Conservation (phyloP, 2,329 filamentous ascomycete genomes). For the Aspergillus intermedius region DNA sequence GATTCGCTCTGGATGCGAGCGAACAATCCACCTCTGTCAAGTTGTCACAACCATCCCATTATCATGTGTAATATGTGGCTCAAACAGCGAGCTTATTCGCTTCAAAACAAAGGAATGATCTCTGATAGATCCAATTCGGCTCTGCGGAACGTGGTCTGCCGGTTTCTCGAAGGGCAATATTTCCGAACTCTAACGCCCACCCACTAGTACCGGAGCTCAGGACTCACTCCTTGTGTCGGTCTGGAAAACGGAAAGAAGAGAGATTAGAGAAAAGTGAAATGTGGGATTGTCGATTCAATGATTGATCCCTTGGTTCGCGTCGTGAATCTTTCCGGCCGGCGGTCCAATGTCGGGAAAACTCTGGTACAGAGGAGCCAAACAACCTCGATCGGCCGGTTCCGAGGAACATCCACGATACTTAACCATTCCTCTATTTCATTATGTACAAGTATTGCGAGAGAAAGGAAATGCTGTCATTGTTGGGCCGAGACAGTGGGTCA, state of each 20-base stretch:
- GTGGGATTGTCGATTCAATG: neutral
- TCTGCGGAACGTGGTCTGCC: slow-evolving; percentile 13
- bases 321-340: neutral
- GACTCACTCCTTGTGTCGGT: too few species aligned
- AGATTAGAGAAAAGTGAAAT: neutral
- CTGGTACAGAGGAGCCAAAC: neutral
- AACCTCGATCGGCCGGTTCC: neutral
- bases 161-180: slow-evolving; percentile 6
- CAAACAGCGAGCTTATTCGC: slow-evolving; percentile 6
- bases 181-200: neutral
- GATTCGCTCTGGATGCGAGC: too few species aligned
- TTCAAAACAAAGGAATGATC: slow-evolving; percentile 2
- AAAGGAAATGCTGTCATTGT: neutral
- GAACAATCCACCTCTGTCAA: too few species aligned
- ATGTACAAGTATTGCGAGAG: neutral
- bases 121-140: slow-evolving; percentile 10
- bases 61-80: neutral
- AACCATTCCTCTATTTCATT: neutral
- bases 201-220: too few species aligned
- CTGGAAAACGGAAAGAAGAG: too few species aligned
- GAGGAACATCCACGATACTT: neutral
- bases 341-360: neutral
- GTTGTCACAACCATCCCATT: too few species aligned
- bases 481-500: neutral
- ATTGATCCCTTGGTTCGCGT: neutral